Conservation (phyloP, 2,329 filamentous ascomycete species). For the Venturia carpophila region DNA sequence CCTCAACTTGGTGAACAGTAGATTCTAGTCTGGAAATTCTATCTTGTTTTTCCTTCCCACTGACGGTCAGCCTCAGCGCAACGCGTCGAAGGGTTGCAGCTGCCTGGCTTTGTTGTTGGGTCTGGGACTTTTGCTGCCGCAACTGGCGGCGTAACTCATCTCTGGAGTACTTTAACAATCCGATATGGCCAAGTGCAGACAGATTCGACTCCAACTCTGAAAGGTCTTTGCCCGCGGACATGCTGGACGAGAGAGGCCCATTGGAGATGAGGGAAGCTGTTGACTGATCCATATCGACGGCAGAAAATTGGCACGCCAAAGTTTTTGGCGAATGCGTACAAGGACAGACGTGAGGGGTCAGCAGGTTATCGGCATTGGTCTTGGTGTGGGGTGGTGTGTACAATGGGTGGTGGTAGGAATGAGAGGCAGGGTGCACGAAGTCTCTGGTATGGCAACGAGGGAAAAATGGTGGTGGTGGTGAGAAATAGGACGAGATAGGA, state of each 20-base stretch:
- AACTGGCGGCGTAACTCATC: slow-evolving; percentile 13
- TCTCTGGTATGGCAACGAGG: background rate
- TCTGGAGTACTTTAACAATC: slow-evolving; percentile 17
- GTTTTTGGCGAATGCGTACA: background rate
- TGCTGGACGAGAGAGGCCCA: background rate
- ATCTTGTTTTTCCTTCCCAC: slow-evolving; percentile 6
- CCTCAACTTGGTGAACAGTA: background rate
- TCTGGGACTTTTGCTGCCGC: background rate
- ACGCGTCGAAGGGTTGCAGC: slow-evolving; percentile 11
- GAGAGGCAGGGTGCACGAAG: background rate
- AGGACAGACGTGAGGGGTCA: background rate
- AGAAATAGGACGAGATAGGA: too few species aligned
- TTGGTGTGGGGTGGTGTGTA: background rate
- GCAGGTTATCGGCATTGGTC: background rate
- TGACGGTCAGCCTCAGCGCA: slow-evolving; percentile 14
- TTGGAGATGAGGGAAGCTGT: background rate
- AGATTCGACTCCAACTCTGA: slow-evolving; percentile 16
- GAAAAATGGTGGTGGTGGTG: background rate
- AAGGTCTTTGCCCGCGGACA: background rate
- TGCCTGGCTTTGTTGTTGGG: slow-evolving; percentile 2
- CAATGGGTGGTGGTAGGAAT: background rate
- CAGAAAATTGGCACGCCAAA: background rate
- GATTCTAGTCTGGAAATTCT: slow-evolving; percentile 8
- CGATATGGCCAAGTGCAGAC: slow-evolving; percentile 18
- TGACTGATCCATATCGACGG: background rate